Conservation (phyloP, 2,329 filamentous ascomycete genomes). For the Hymenoscyphus infarciens region DNA sequence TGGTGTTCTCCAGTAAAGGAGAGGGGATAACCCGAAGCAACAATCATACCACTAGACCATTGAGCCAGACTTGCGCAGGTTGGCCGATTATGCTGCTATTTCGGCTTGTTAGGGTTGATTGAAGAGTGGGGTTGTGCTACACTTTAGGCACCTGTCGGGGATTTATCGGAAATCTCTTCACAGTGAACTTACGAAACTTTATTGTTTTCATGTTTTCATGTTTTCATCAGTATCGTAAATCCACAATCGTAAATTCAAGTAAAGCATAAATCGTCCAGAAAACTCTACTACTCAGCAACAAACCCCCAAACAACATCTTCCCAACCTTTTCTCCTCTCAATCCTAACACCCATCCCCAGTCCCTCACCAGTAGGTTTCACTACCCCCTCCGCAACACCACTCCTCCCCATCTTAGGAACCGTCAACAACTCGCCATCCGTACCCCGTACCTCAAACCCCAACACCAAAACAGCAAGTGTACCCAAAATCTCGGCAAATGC, state of each 20-base stretch:
- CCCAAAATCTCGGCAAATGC: conserved; percentile 39
- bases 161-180: neutral
- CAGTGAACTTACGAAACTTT: neutral
- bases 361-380: conserved; percentile 21
- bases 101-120: neutral
- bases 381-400: conserved; percentile 20
- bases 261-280: neutral
- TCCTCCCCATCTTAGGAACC: conserved; percentile 15
- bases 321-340: conserved; percentile 26
- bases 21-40: conserved; percentile 36
- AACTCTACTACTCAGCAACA: neutral
- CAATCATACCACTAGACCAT: conserved; percentile 41
- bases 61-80: conserved; percentile 22
- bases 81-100: neutral
- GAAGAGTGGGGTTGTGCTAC: neutral
- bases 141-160: neutral
- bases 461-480: conserved; percentile 32
- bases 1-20: conserved; percentile 21
- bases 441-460: conserved; percentile 33
- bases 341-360: conserved; percentile 15
- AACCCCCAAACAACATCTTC: conserved; percentile 25
- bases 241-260: neutral
- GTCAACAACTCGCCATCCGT: conserved; percentile 17
- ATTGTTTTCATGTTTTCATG: no score
- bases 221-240: no score